A percentile compares a stretch with the other conserved stretches of the same genome.
Evolutionary conservation across 495 filamentous ascomycete species (phyloP).

Genomic region (Astrothelium subdiscretum): DNA sequence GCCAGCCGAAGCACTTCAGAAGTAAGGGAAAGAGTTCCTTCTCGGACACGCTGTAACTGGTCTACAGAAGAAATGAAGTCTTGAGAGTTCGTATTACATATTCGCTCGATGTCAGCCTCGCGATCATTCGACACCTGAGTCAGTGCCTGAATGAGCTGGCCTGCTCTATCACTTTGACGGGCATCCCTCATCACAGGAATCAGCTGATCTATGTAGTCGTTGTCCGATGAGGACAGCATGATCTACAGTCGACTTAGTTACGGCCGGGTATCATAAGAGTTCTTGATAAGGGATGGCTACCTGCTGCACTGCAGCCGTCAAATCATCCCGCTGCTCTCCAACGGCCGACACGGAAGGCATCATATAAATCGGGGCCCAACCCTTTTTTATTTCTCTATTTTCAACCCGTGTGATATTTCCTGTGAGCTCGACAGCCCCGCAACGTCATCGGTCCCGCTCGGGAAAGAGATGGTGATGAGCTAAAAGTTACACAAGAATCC

Average conservation of each 20-base stretch:
- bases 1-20: slow-evolving; percentile 87
- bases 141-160: slow-evolving; percentile 64
- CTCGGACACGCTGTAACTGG: slow-evolving; percentile 77
- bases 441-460: not conserved
- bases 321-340: slow-evolving; percentile 26
- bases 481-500: too few species aligned
- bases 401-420: too few species aligned
- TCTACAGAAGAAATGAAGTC: slow-evolving; percentile 91
- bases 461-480: too few species aligned
- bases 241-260: slow-evolving; percentile 45
- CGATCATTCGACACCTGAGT: slow-evolving; percentile 71
- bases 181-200: slow-evolving; percentile 89
- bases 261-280: not conserved
- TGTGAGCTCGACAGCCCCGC: too few species aligned
- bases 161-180: slow-evolving; percentile 58
- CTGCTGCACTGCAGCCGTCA: slow-evolving; percentile 27
- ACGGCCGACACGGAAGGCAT: slow-evolving; percentile 16
- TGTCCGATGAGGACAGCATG: slow-evolving; percentile 79
- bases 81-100: slow-evolving; percentile 91
- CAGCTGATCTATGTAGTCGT: slow-evolving; percentile 88
- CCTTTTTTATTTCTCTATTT: not conserved
- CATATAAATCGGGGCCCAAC: too few species aligned
- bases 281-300: slow-evolving; percentile 15
- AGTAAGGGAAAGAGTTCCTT: slow-evolving; percentile 77
- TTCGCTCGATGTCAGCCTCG: slow-evolving; percentile 83